phyloP scores from a whole-genome alignment of 2,329 filamentous ascomycete genomes.

The Pseudophaeomoniella oleicola region DNA sequence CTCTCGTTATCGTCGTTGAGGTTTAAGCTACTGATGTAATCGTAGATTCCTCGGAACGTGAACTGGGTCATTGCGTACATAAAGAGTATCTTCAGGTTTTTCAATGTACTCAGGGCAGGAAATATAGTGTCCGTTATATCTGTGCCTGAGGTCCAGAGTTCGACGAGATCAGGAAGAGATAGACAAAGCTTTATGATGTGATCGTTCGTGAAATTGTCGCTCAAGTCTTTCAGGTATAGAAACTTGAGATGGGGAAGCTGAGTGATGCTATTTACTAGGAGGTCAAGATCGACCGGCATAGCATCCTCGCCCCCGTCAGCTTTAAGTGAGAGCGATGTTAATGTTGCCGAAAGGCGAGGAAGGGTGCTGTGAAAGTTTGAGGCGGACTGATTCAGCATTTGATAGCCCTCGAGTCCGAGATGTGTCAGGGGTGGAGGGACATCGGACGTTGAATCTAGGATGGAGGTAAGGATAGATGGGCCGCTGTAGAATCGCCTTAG shows the following conservation, averaged over 20 bases:
- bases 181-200: conserved; percentile 16
- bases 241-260: conserved; percentile 16
- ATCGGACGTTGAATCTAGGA: conserved; percentile 6
- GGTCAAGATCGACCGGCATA: conserved; percentile 12
- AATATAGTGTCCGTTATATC: conserved; percentile 17
- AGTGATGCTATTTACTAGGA: conserved; percentile 16
- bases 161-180: conserved; percentile 16
- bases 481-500: conserved; percentile 38
- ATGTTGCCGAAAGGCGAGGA: conserved; percentile 10
- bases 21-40: conserved; percentile 13
- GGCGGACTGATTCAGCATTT: conserved; percentile 9
- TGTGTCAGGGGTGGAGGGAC: neutral
- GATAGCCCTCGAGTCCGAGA: conserved; percentile 17
- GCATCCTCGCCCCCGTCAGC: conserved; percentile 15
- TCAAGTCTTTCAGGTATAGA: conserved; percentile 19
- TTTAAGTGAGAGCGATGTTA: conserved; percentile 17
- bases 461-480: conserved; percentile 19
- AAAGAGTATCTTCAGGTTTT: conserved; percentile 12
- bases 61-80: conserved; percentile 20
- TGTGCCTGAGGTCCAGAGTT: conserved; percentile 18
- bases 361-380: conserved; percentile 16
- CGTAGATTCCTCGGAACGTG: conserved; percentile 15
- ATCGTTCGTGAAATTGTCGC: conserved; percentile 17
- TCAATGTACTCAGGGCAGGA: conserved; percentile 14
- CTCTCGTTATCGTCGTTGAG: neutral